Conservation (phyloP, 2,329 filamentous ascomycete genomes). For the Neonectria sp. region DNA sequence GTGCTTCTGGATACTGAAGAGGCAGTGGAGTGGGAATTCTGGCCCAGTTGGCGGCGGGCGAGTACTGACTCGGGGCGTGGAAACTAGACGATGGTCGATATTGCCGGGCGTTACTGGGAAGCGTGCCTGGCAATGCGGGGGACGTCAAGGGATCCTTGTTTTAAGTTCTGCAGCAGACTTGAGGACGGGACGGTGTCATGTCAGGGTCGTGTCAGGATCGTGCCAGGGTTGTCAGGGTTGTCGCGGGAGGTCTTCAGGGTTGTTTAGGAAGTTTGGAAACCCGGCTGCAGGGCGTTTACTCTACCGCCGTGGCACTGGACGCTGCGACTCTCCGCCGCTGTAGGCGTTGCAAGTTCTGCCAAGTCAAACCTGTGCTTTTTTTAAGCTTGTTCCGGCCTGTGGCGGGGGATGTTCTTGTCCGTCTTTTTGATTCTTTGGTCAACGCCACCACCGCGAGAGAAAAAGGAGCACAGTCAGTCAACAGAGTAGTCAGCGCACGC, state of each 20-base stretch:
- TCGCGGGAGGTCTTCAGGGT: too few species aligned
- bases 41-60: too few species aligned
- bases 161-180: slow-evolving; percentile 1
- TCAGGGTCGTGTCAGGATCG: background rate
- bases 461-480: background rate
- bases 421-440: too few species aligned
- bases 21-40: too few species aligned
- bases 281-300: background rate
- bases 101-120: background rate
- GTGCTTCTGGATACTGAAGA: too few species aligned
- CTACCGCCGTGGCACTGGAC: background rate
- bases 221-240: background rate
- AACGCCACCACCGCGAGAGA: background rate
- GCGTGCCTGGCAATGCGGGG: background rate
- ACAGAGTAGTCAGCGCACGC: background rate
- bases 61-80: too few species aligned
- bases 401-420: background rate
- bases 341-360: background rate
- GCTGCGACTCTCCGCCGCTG: background rate
- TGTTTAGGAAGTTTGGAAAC: background rate
- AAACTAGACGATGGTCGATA: too few species aligned
- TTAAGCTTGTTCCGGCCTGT: background rate
- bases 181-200: slow-evolving; percentile 4
- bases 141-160: slow-evolving; percentile 1
- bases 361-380: background rate